Evolutionary conservation across 225 moss, liverwort and hornwort species (phyloP).

Genomic region (Straminergon stramineum): DNA sequence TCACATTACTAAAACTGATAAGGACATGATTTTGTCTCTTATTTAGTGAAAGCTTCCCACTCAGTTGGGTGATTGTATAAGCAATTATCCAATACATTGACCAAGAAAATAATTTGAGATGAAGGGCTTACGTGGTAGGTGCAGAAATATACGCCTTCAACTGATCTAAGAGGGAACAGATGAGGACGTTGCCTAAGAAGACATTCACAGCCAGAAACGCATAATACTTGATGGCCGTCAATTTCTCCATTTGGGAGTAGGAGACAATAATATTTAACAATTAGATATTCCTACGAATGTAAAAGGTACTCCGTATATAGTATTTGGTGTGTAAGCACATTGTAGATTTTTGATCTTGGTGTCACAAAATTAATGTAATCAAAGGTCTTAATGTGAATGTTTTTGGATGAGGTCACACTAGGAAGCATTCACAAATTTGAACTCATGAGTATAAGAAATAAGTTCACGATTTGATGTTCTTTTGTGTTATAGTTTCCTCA

Average conservation of each 20-base stretch:
- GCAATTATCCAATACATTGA: background rate
- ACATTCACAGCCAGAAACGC: constrained; percentile 76
- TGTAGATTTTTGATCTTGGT: no score
- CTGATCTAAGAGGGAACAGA: constrained; percentile 72
- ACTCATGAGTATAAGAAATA: no score
- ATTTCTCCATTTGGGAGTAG: constrained; percentile 63
- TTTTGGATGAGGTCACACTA: no score
- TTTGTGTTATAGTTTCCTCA: no score
- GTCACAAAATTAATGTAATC: no score
- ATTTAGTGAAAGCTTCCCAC: background rate
- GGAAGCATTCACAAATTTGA: no score
- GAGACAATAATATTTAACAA: constrained; percentile 14
- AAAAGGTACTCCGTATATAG: background rate
- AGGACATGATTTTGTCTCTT: background rate
- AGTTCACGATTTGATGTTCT: no score
- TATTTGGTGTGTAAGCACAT: constrained; percentile 73
- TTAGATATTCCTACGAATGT: background rate
- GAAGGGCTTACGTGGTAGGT: constrained; percentile 39
- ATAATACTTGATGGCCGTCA: constrained; percentile 49
- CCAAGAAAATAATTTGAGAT: background rate
- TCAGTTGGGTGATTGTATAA: background rate
- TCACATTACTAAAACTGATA: background rate
- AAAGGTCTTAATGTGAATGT: no score
- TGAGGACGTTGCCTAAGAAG: constrained; percentile 76
- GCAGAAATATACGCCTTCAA: constrained; percentile 47